A percentile compares a stretch with the other conserved stretches of the same genome.
Evolutionary conservation across 257 asterid genomes (phyloP).

Genomic region (Salvia rosmarinus): DNA sequence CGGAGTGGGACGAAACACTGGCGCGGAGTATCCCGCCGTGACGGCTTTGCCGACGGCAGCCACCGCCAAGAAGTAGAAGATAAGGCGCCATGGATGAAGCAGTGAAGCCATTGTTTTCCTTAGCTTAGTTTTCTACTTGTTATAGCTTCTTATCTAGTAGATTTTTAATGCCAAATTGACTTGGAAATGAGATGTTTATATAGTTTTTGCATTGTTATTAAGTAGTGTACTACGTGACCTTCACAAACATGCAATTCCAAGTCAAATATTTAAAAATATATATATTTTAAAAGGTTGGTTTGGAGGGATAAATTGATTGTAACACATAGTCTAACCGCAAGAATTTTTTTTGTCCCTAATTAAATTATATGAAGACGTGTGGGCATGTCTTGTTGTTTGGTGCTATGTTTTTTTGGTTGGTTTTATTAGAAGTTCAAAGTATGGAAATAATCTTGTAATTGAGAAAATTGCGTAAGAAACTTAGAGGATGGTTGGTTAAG

Average conservation of each 20-base stretch:
- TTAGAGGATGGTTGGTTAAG: too few relatives aligned
- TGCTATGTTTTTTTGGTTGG: slow-evolving; percentile 6
- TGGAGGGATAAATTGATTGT: slow-evolving; percentile 10
- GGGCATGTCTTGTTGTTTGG: slow-evolving; percentile 34
- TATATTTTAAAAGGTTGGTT: slow-evolving; percentile 24
- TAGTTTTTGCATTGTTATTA: slow-evolving; percentile 17
- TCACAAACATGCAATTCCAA: slow-evolving; percentile 42
- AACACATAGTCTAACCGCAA: slow-evolving; percentile 30
- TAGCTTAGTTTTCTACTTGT: slow-evolving; percentile 13
- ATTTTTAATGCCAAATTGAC: slow-evolving; percentile 27
- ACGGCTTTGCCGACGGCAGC: slow-evolving; percentile 22
- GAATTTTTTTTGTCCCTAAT: slow-evolving; percentile 22
- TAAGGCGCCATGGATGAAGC: slow-evolving; percentile 36
- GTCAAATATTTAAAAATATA: slow-evolving; percentile 28
- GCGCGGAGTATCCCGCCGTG: slow-evolving; percentile 33
- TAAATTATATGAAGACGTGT: slow-evolving; percentile 38
- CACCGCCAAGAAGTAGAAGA: slow-evolving; percentile 39
- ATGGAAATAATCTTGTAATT: slow-evolving; percentile 21
- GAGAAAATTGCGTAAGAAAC: background rate
- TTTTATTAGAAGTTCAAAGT: slow-evolving; percentile 30
- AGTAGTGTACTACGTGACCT: slow-evolving; percentile 42
- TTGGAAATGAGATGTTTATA: slow-evolving; percentile 34
- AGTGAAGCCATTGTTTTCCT: slow-evolving; percentile 45
- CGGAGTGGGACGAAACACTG: slow-evolving; percentile 44
- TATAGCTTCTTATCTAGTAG: background rate